A percentile compares a stretch with the other conserved stretches of the same genome.
Conservation (phyloP, 192 early-diverging fungal genomes). For the Backusella morwellensis region DNA sequence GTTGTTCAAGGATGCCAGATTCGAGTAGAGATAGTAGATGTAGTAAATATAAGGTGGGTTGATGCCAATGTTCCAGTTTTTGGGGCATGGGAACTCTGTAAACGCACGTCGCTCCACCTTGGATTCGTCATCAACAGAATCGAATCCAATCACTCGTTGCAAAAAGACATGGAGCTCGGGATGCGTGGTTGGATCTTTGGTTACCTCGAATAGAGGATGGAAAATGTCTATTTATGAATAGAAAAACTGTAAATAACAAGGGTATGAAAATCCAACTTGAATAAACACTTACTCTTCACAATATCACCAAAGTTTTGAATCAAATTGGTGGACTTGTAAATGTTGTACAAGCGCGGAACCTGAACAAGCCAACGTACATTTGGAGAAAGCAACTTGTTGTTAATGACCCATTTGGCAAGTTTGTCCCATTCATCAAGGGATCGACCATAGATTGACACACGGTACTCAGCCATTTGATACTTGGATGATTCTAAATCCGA, state of each 20-base stretch:
- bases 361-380: slow-evolving; percentile 98
- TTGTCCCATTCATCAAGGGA: slow-evolving; percentile 89
- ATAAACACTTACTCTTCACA: slow-evolving; percentile 55
- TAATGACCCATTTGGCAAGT: slow-evolving; percentile 87
- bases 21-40: slow-evolving; percentile 89
- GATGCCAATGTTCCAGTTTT: slow-evolving; percentile 50
- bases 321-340: slow-evolving; percentile 68
- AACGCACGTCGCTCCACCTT: slow-evolving; percentile 81
- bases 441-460: slow-evolving; percentile 91
- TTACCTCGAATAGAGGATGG: slow-evolving; percentile 90
- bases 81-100: slow-evolving; percentile 75
- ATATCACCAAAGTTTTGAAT: slow-evolving; percentile 77
- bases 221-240: slow-evolving; percentile 61
- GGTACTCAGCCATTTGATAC: slow-evolving; percentile 94
- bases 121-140: slow-evolving; percentile 93
- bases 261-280: neutral
- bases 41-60: slow-evolving; percentile 97
- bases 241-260: neutral
- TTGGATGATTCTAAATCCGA: slow-evolving; percentile 90
- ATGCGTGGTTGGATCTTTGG: slow-evolving; percentile 77
- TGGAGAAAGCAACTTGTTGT: slow-evolving; percentile 85
- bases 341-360: slow-evolving; percentile 86
- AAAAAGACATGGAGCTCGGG: slow-evolving; percentile 92
- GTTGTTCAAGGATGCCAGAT: slow-evolving; percentile 78
- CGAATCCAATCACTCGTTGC: slow-evolving; percentile 93